Evolutionary conservation across 768 basidiomycete species (phyloP).

Genomic region (Amanita rubescens): DNA sequence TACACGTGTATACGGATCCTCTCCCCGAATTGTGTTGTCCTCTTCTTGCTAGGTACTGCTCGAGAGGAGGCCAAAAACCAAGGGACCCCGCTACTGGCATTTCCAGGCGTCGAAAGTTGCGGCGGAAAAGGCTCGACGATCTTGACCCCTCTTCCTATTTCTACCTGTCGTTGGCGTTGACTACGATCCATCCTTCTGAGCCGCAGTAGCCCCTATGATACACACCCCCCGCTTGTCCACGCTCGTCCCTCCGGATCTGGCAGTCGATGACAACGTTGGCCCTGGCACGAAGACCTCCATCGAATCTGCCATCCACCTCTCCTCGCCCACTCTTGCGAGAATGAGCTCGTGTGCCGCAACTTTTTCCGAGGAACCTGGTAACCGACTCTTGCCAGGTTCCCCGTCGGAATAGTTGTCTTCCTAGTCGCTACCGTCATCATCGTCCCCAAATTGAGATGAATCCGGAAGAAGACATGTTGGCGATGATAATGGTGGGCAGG

Average conservation of each 20-base stretch:
- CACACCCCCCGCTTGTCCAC: no score
- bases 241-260: no score
- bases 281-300: constrained; percentile 17
- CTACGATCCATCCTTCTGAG: constrained; percentile 8
- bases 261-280: no score
- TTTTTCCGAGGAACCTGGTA: constrained; percentile 33
- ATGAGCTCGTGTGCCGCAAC: constrained; percentile 42
- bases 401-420: neutral
- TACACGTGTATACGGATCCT: constrained; percentile 3
- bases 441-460: no score
- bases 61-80: constrained; percentile 4
- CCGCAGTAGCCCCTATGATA: no score
- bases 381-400: no score
- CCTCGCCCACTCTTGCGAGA: constrained; percentile 32
- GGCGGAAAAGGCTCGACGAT: constrained; percentile 20
- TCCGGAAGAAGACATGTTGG: no score
- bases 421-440: constrained; percentile 15
- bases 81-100: neutral
- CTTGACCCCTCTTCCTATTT: constrained; percentile 20
- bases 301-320: constrained; percentile 25
- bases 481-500: no score
- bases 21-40: neutral
- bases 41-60: no score
- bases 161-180: constrained; percentile 9
- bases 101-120: neutral